Percentiles rank a stretch among this genome's conserved stretches.
phyloP scores from a whole-genome alignment of 1,139 yeast species.

The Waltiozyma sp. region DNA sequence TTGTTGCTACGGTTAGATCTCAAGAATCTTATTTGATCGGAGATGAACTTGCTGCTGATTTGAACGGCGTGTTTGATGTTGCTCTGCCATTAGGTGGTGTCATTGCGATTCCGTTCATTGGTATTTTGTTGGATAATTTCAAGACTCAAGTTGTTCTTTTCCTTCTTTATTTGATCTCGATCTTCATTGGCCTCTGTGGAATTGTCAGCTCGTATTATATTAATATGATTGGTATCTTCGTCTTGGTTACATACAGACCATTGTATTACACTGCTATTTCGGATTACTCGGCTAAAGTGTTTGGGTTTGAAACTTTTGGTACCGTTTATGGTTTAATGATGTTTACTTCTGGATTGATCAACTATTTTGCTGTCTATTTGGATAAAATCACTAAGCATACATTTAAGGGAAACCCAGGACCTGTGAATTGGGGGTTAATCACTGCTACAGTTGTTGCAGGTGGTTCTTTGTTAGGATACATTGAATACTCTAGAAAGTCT shows the following conservation, averaged over 20 bases:
- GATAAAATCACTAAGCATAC: slow-evolving; percentile 60
- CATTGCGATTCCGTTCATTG: slow-evolving; percentile 76
- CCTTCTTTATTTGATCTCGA: slow-evolving; percentile 42
- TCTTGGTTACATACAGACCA: slow-evolving; percentile 81
- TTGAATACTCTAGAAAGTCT: slow-evolving; percentile 39
- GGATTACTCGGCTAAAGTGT: slow-evolving; percentile 84
- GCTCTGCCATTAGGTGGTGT: slow-evolving; percentile 86
- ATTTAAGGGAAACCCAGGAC: slow-evolving; percentile 66
- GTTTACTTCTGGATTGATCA: slow-evolving; percentile 69
- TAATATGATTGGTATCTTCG: slow-evolving; percentile 48
- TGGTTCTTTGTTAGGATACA: slow-evolving; percentile 36
- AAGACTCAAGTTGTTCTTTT: slow-evolving; percentile 49
- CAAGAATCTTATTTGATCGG: slow-evolving; percentile 66
- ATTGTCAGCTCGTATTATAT: slow-evolving; percentile 43
- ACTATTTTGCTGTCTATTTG: slow-evolving; percentile 57
- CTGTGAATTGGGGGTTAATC: slow-evolving; percentile 53
- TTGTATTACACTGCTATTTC: slow-evolving; percentile 87
- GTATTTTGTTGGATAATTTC: slow-evolving; percentile 65
- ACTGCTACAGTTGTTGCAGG: slow-evolving; percentile 46
- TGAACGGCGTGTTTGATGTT: slow-evolving; percentile 70
- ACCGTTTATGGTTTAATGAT: slow-evolving; percentile 84
- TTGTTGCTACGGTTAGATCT: slow-evolving; percentile 76
- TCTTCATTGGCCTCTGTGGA: slow-evolving; percentile 59
- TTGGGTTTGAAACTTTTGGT: slow-evolving; percentile 88
- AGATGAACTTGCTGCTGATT: slow-evolving; percentile 38